Conservation (phyloP, 129 eudicot genomes). For the Apium graveolens region DNA sequence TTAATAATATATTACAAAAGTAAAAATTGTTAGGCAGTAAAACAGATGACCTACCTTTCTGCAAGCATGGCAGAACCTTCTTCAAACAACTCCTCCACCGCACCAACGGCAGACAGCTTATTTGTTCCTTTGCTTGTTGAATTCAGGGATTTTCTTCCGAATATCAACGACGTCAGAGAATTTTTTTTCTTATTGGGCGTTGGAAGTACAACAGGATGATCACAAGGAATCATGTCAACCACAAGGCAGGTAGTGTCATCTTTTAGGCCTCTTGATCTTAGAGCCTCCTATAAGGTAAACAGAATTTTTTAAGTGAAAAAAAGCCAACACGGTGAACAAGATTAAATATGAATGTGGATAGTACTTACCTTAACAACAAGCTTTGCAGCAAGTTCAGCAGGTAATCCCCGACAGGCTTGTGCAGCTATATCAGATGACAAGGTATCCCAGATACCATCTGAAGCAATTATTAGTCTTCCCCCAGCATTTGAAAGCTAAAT, state of each 20-base stretch:
- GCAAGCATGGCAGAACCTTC: slow-evolving; percentile 99
- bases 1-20: not conserved
- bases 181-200: slow-evolving; percentile 68
- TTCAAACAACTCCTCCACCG: slow-evolving; percentile 94
- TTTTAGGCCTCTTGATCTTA: slow-evolving; percentile 91
- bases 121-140: slow-evolving; percentile 40
- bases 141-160: slow-evolving; percentile 55
- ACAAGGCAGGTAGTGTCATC: slow-evolving; percentile 99
- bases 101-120: slow-evolving; percentile 88
- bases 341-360: not conserved
- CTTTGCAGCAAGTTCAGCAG: slow-evolving; percentile 97
- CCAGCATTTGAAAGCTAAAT: slow-evolving; percentile 80
- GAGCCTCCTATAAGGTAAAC: slow-evolving; percentile 59
- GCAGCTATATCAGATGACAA: slow-evolving; percentile 81
- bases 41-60: slow-evolving; percentile 52
- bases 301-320: not conserved
- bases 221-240: slow-evolving; percentile 93
- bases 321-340: not conserved
- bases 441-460: slow-evolving; percentile 99
- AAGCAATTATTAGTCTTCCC: slow-evolving; percentile 95
- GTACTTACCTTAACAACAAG: slow-evolving; percentile 82
- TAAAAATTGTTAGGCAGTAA: not conserved
- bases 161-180: slow-evolving; percentile 50
- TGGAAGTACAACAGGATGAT: slow-evolving; percentile 56
- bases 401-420: slow-evolving; percentile 87